A percentile compares a stretch with the other conserved stretches of the same genome.
phyloP scores from a whole-genome alignment of 2,329 filamentous ascomycete genomes.

The Neonectria neomacrospora region DNA sequence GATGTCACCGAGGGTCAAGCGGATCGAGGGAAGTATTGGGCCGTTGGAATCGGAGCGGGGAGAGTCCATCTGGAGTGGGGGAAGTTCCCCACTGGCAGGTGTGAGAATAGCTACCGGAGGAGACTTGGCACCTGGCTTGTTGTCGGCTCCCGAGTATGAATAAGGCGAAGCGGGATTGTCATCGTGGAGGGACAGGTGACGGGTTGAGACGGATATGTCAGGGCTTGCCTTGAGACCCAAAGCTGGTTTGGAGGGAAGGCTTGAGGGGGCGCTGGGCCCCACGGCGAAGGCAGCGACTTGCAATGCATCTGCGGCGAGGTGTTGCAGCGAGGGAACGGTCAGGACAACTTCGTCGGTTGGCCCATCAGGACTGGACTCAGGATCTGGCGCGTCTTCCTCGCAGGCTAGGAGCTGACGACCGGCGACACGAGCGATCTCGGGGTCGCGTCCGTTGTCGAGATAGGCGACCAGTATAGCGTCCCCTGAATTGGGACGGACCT shows the following conservation, averaged over 20 bases:
- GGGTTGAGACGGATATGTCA: slow-evolving; percentile 47
- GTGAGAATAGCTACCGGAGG: slow-evolving; percentile 38
- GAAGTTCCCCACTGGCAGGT: slow-evolving; percentile 47
- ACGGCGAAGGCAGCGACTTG: slow-evolving; percentile 39
- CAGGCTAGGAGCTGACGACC: slow-evolving; percentile 63
- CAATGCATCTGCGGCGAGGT: slow-evolving; percentile 49
- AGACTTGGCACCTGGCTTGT: slow-evolving; percentile 37
- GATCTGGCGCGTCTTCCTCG: slow-evolving; percentile 49
- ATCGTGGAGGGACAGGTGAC: slow-evolving; percentile 50
- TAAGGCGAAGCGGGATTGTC: slow-evolving; percentile 35
- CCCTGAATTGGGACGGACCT: slow-evolving; percentile 67
- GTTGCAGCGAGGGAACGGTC: slow-evolving; percentile 42
- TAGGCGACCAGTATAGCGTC: slow-evolving; percentile 75
- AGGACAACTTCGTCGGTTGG: slow-evolving; percentile 31
- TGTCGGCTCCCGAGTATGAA: slow-evolving; percentile 12
- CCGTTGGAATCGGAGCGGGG: slow-evolving; percentile 50
- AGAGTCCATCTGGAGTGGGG: slow-evolving; percentile 53
- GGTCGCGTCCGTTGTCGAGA: slow-evolving; percentile 71
- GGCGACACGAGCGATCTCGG: slow-evolving; percentile 71
- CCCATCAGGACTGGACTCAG: slow-evolving; percentile 33
- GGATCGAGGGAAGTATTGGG: slow-evolving; percentile 54
- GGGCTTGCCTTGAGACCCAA: slow-evolving; percentile 36
- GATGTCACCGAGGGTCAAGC: slow-evolving; percentile 51
- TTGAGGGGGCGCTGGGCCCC: slow-evolving; percentile 26
- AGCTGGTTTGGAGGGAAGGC: slow-evolving; percentile 21